Evolutionary conservation across 2,329 filamentous ascomycete genomes (phyloP).

Genomic region (Curvularia verruculosa): DNA sequence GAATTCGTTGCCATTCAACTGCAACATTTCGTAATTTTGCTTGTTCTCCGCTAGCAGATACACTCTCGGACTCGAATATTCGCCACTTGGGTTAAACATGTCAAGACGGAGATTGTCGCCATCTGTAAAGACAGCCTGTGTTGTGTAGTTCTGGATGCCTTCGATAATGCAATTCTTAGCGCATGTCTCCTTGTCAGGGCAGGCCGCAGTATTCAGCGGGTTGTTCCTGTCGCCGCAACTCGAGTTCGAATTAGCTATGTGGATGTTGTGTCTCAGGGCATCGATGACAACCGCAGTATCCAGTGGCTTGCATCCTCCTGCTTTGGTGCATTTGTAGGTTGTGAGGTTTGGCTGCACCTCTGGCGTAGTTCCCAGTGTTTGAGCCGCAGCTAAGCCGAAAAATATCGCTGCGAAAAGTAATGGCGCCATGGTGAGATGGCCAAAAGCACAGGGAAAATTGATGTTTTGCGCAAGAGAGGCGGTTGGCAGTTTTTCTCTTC

Average conservation of each 20-base stretch:
- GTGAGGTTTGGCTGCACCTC: conserved; percentile 60
- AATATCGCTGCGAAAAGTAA: conserved; percentile 33
- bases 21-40: conserved; percentile 68
- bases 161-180: conserved; percentile 64
- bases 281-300: conserved; percentile 61
- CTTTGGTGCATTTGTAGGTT: conserved; percentile 60
- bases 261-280: conserved; percentile 53
- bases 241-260: conserved; percentile 44
- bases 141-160: conserved; percentile 60
- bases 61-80: conserved; percentile 58
- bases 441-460: neutral
- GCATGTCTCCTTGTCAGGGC: conserved; percentile 57
- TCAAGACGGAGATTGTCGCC: conserved; percentile 58
- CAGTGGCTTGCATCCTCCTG: conserved; percentile 56
- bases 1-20: conserved; percentile 70
- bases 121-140: conserved; percentile 60
- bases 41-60: conserved; percentile 67
- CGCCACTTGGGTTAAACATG: conserved; percentile 45
- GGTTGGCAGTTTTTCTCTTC: neutral
- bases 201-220: conserved; percentile 51
- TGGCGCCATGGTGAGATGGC: neutral
- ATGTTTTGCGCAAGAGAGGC: too few species aligned
- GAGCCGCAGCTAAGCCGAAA: conserved; percentile 36
- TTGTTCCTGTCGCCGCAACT: conserved; percentile 44
- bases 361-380: conserved; percentile 38